phyloP scores from a whole-genome alignment of 768 basidiomycete species.

The Tricholoma sp. region DNA sequence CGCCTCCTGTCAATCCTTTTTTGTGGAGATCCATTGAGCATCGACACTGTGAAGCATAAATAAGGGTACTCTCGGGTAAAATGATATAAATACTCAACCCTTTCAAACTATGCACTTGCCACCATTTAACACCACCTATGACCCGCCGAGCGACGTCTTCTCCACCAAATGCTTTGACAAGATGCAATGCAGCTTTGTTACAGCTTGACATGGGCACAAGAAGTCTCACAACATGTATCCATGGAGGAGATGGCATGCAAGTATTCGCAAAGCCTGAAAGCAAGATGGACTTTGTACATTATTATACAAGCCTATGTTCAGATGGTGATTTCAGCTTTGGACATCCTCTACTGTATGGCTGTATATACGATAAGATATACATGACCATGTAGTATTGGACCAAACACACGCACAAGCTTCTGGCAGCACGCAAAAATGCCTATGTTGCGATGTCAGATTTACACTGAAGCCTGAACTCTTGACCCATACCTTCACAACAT shows the following conservation, averaged over 20 bases:
- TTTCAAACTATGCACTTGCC: constrained; percentile 85
- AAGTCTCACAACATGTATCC: constrained; percentile 68
- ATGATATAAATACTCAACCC: constrained; percentile 50
- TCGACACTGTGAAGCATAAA: constrained; percentile 49
- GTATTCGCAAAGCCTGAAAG: constrained; percentile 66
- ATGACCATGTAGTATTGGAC: not conserved
- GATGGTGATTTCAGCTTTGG: constrained; percentile 28
- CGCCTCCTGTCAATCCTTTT: constrained; percentile 75
- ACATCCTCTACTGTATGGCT: constrained; percentile 86
- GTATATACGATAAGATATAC: not conserved
- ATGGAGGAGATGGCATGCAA: constrained; percentile 80
- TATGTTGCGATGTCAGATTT: constrained; percentile 18
- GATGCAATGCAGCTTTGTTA: constrained; percentile 63
- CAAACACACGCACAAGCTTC: constrained; percentile 39
- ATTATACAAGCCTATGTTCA: not conserved
- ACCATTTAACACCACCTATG: constrained; percentile 94
- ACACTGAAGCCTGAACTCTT: not conserved
- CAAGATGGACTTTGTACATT: not conserved
- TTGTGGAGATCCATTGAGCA: constrained; percentile 84
- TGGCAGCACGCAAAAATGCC: constrained; percentile 74
- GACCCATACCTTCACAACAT: constrained; percentile 58
- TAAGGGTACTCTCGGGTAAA: constrained; percentile 3
- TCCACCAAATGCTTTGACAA: constrained; percentile 83
- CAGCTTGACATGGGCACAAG: constrained; percentile 73
- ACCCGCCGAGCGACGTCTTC: constrained; percentile 62